Percentiles rank a stretch among this genome's conserved stretches.
phyloP scores from a whole-genome alignment of 2,329 filamentous ascomycete genomes.

The Verticillium tricorpus region DNA sequence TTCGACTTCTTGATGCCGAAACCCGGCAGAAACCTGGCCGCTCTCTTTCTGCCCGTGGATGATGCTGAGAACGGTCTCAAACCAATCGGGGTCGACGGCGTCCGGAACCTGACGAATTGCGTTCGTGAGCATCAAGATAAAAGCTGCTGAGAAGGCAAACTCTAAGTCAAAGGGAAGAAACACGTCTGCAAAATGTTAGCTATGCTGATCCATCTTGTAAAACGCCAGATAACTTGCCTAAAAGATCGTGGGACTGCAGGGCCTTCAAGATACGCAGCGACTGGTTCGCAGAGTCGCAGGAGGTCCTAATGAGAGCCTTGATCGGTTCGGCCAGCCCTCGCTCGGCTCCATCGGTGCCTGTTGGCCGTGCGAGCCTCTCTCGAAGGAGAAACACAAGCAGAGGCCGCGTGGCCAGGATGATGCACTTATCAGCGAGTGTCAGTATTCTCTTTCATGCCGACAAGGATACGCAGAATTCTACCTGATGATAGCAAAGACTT shows the following conservation, averaged over 20 bases:
- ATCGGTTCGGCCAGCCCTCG: conserved; percentile 1
- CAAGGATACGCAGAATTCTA: neutral
- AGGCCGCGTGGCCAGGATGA: conserved; percentile 4
- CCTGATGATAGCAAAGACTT: conserved; percentile 7
- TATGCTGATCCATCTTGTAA: too few relatives aligned
- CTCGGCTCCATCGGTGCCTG: conserved; percentile 1
- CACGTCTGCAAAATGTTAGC: conserved; percentile 1
- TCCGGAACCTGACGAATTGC: neutral
- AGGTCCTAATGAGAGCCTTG: conserved; percentile 4
- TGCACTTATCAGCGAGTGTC: neutral
- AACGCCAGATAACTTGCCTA: too few relatives aligned
- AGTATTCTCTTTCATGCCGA: neutral
- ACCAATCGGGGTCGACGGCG: neutral
- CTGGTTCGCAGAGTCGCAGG: conserved; percentile 5
- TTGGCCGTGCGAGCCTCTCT: neutral
- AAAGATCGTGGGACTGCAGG: neutral
- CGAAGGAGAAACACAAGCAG: conserved; percentile 4
- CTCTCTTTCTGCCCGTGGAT: conserved; percentile 1
- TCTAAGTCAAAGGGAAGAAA: conserved; percentile 8
- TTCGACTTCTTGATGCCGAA: conserved; percentile 2
- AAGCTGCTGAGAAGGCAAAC: conserved; percentile 4
- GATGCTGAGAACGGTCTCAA: conserved; percentile 1
- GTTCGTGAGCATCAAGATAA: neutral
- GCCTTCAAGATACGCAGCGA: conserved; percentile 3
- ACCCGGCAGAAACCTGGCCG: conserved; percentile 2